Evolutionary conservation across 257 asterid genomes (phyloP).

Genomic region (Nicotiana obtusifolia): DNA sequence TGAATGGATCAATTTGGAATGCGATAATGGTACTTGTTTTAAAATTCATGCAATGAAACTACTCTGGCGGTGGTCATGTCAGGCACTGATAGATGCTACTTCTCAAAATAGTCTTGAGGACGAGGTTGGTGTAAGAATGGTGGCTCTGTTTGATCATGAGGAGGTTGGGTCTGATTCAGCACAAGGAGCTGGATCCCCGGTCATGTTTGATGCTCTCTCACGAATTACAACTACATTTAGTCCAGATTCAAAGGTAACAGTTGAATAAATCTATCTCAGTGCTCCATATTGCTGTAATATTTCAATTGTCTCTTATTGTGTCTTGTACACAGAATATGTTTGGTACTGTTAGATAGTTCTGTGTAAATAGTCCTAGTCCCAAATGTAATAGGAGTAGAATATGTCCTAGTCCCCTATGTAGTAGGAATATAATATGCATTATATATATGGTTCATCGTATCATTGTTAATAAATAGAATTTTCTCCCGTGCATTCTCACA

Average conservation of each 20-base stretch:
- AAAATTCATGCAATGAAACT: background rate
- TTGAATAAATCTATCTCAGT: background rate
- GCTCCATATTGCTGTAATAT: slow-evolving; percentile 3
- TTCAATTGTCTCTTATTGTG: background rate
- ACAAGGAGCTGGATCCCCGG: slow-evolving; percentile 99
- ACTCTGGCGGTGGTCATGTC: slow-evolving; percentile 24
- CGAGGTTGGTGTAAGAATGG: slow-evolving; percentile 84
- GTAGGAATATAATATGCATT: no score
- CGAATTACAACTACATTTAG: slow-evolving; percentile 70
- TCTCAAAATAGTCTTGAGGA: slow-evolving; percentile 60
- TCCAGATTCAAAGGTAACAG: slow-evolving; percentile 65
- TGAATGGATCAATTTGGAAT: background rate
- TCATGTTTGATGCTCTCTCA: slow-evolving; percentile 73
- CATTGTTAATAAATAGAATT: no score
- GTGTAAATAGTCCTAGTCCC: no score
- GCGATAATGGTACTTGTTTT: background rate
- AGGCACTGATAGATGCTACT: slow-evolving; percentile 91
- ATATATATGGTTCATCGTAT: no score
- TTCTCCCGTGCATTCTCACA: no score
- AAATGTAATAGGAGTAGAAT: no score
- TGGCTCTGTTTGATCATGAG: slow-evolving; percentile 94
- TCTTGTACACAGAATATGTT: background rate
- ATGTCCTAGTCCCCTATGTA: no score
- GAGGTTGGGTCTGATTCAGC: slow-evolving; percentile 95
- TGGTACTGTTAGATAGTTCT: background rate